Conservation (phyloP, 164 flowering plant species). For the Aristolochia californica region DNA sequence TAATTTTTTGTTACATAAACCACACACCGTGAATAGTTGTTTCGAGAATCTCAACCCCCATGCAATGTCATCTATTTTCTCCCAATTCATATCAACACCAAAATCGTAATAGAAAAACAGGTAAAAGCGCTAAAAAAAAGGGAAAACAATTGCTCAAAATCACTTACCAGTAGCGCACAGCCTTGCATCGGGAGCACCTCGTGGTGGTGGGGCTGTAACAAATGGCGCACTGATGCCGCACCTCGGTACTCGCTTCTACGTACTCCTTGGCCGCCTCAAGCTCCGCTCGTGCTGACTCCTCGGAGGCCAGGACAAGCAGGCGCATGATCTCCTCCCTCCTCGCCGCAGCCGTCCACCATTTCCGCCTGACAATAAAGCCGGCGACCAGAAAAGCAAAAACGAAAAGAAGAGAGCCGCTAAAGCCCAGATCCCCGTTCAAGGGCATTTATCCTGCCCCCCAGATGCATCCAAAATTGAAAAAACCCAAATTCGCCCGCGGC, state of each 20-base stretch:
- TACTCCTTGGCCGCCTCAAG: constrained; percentile 39
- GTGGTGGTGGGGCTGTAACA: constrained; percentile 58
- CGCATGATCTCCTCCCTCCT: constrained; percentile 60
- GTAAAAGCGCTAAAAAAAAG: neutral
- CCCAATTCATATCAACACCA: no score
- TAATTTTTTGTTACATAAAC: no score
- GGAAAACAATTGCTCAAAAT: neutral
- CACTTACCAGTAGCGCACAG: constrained; percentile 58
- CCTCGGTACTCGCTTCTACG: neutral
- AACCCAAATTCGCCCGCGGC: constrained; percentile 1
- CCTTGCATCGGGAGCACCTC: constrained; percentile 64
- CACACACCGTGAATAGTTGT: no score
- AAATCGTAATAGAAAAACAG: no score
- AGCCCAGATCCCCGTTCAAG: constrained; percentile 52
- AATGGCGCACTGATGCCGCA: constrained; percentile 37
- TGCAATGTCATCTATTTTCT: no score
- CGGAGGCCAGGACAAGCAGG: constrained; percentile 44
- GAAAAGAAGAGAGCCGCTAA: constrained; percentile 24
- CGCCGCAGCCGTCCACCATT: constrained; percentile 46
- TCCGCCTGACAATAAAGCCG: constrained; percentile 28
- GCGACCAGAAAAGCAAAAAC: constrained; percentile 20
- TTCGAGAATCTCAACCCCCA: no score
- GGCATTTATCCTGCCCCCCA: constrained; percentile 49
- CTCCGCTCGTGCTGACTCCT: constrained; percentile 68
- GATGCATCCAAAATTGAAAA: constrained; percentile 3